Conservation (phyloP, 208 protist genomes). For the Leptomonas seymouri region DNA sequence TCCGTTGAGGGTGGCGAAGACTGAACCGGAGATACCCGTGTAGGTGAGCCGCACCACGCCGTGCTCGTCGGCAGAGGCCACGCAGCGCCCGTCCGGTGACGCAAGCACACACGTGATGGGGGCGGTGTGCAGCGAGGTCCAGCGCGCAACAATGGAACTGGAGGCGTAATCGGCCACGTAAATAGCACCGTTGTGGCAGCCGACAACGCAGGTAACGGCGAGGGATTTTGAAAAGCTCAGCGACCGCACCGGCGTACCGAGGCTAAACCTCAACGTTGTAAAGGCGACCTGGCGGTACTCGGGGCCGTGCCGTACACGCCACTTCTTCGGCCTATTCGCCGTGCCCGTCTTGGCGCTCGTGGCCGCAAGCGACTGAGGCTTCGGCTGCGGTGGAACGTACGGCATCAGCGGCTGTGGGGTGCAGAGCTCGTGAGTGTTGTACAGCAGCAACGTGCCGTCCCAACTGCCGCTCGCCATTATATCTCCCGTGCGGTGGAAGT, state of each 20-base stretch:
- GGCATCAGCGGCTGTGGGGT: slow-evolving; percentile 16
- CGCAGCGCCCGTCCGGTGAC: slow-evolving; percentile 68
- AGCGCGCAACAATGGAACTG: slow-evolving; percentile 34
- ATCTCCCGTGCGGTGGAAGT: slow-evolving; percentile 70
- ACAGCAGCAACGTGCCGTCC: slow-evolving; percentile 62
- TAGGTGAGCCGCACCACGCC: slow-evolving; percentile 68
- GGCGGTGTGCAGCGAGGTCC: slow-evolving; percentile 53
- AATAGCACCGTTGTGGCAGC: slow-evolving; percentile 60
- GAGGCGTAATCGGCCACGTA: slow-evolving; percentile 70
- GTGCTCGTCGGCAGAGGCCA: slow-evolving; percentile 74
- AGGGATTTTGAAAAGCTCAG: slow-evolving; percentile 66
- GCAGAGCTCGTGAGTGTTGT: slow-evolving; percentile 40
- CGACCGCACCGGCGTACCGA: slow-evolving; percentile 52
- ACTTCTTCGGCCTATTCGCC: background rate
- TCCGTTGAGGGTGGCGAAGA: slow-evolving; percentile 60
- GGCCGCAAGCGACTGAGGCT: background rate
- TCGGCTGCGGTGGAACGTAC: background rate
- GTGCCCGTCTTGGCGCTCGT: background rate
- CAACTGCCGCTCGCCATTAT: slow-evolving; percentile 78
- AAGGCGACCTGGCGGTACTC: slow-evolving; percentile 24
- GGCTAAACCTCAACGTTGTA: slow-evolving; percentile 11
- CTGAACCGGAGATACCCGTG: slow-evolving; percentile 60
- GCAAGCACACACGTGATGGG: slow-evolving; percentile 61
- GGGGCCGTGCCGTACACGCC: slow-evolving; percentile 15
- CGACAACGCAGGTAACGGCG: slow-evolving; percentile 79